Base-by-base conservation (phyloP, 2,329 filamentous ascomycete genomes). In the Purpureocillium lavendulum region DNA sequence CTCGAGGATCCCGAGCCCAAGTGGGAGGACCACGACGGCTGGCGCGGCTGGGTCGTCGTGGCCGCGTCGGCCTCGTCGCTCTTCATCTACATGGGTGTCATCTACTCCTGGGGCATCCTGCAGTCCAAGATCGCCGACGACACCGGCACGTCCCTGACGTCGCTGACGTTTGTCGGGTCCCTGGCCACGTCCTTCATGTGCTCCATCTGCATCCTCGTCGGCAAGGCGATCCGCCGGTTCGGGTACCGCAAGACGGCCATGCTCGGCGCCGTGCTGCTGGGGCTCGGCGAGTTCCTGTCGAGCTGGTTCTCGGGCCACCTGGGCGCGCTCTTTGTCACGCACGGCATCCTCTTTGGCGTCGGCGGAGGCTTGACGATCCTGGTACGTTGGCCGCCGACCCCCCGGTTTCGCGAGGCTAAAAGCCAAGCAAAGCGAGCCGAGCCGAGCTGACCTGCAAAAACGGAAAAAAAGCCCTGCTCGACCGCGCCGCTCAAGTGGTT, bases 41-140 rank as follows among this genome's bases (percentile, higher is more conserved):
- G 43, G 38, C 40, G 40, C 7, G 52, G 49, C 7, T 57, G 51
- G 54, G 26, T 54, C 8, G 48, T 54, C 13, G 54, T 54, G 3
- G 36, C 45, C 7, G 54, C 54, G 2, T 45, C 52, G 1, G 47
- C 52, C 0, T 39, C 44, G 35, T 48, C 49, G 1, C 43, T 55
- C 14, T 55, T 55, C 33, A 46, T 51, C n/a, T 55, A 53, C 40
- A 48, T 55, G 39, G 53, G 53, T 11, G 49, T 53, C 30, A 47
- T 56, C 35, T 54, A 56, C 41, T 53, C 49, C 1, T 54, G 50
- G 52, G 52, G 51, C 13, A 50, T 56, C 16, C 32, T 54, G 40
- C 53, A 56, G 21, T 48, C 49, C 12, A 38, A 46, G 16, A 42
- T 55, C 8, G 48, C 53, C 6, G 42, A 40, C n/a, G 45, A 49